Evolutionary conservation across 306 rosid genomes (phyloP).

Genomic region (Prunus armeniaca): DNA sequence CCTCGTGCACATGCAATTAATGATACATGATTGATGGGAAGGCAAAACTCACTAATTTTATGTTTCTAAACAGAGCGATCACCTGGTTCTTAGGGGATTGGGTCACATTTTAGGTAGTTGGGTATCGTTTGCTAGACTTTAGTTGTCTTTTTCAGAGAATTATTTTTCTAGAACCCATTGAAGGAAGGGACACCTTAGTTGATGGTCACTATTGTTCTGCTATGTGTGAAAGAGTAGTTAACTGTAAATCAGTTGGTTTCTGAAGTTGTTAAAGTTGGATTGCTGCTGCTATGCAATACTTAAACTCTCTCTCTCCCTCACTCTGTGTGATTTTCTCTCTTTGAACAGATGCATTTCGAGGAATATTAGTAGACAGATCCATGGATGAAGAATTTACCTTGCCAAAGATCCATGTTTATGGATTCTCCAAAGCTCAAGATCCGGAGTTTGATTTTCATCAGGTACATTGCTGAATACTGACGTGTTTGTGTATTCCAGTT

Average conservation of each 20-base stretch:
- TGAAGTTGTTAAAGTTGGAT: neutral
- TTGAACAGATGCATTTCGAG: slow-evolving; percentile 70
- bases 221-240: neutral
- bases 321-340: slow-evolving; percentile 12
- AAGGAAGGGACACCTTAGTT: neutral
- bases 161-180: neutral
- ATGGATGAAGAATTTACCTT: slow-evolving; percentile 37
- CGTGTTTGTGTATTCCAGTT: neutral
- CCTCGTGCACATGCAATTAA: neutral
- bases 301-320: neutral
- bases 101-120: neutral
- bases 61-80: neutral
- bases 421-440: slow-evolving; percentile 92
- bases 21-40: neutral
- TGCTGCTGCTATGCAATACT: neutral
- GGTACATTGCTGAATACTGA: slow-evolving; percentile 39
- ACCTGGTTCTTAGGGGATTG: neutral
- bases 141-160: neutral
- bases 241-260: neutral
- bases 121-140: neutral
- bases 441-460: slow-evolving; percentile 94
- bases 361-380: slow-evolving; percentile 60
- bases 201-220: neutral
- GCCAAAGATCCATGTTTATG: slow-evolving; percentile 87
- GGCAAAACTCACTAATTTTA: neutral